These are phyloP conservation scores for Cymbopogon citratus DNA, from an alignment of 176 grass and related monocot species.

Conservation along the genomic window DNA sequence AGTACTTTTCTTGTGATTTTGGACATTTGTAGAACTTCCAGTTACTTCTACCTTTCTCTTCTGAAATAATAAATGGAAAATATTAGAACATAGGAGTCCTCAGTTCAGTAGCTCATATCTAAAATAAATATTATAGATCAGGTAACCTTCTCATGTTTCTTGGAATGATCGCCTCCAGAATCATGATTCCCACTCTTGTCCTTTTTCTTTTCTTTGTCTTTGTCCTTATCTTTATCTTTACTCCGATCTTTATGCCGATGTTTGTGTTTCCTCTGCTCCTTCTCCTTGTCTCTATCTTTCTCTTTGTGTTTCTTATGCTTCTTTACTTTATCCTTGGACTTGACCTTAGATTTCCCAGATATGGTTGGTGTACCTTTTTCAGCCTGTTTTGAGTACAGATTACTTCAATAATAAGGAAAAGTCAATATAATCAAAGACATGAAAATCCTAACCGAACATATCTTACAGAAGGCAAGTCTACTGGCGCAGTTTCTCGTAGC, in stretches of 20 bases:
- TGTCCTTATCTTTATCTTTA: slow-evolving; percentile 85
- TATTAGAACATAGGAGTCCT: slow-evolving; percentile 13
- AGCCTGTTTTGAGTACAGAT: slow-evolving; percentile 38
- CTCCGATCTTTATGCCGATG: slow-evolving; percentile 86
- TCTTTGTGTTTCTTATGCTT: slow-evolving; percentile 86
- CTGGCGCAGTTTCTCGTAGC: slow-evolving; percentile 55
- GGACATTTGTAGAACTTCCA: slow-evolving; percentile 35
- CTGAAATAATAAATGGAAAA: slow-evolving; percentile 22
- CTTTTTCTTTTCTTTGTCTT: slow-evolving; percentile 70
- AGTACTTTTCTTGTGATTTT: slow-evolving; percentile 65
- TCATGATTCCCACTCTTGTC: slow-evolving; percentile 83
- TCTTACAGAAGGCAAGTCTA: slow-evolving; percentile 81
- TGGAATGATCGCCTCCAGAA: slow-evolving; percentile 64
- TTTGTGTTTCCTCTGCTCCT: slow-evolving; percentile 99
- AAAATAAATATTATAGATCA: neutral
- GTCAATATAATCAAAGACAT: neutral
- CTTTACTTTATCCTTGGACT: slow-evolving; percentile 81
- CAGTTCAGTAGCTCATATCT: neutral
- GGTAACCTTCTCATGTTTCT: slow-evolving; percentile 87
- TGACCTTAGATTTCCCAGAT: slow-evolving; percentile 61
- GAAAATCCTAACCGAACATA: slow-evolving; percentile 6
- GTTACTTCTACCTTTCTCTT: slow-evolving; percentile 64
- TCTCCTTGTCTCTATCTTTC: slow-evolving; percentile 80
- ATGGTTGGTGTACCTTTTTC: slow-evolving; percentile 88
- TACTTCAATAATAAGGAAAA: slow-evolving; percentile 12